Percentiles rank a stretch among this genome's conserved stretches.
Evolutionary conservation across 805 yeast genomes (phyloP).

Genomic region (Yamadazyma tumulicola): DNA sequence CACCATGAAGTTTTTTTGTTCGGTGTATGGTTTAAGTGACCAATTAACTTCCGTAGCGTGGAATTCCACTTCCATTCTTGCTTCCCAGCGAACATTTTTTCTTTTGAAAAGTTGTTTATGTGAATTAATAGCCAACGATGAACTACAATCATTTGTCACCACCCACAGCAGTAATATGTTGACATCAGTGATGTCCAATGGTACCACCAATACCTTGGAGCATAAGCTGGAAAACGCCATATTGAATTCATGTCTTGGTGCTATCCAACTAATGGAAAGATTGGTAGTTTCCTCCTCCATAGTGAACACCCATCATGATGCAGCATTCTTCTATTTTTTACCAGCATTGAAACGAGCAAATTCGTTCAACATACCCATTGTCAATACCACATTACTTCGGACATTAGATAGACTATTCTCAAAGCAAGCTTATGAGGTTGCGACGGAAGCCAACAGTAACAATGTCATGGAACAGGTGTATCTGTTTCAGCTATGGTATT

Average conservation of each 20-base stretch:
- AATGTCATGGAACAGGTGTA: conserved; percentile 18
- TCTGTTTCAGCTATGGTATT: conserved; percentile 41
- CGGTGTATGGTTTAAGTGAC: conserved; percentile 35
- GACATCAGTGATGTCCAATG: conserved; percentile 8
- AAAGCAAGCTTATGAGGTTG: conserved; percentile 17
- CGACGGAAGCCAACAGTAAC: conserved; percentile 11
- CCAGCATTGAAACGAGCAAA: conserved; percentile 28
- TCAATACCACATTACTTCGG: conserved; percentile 40
- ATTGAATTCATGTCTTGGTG: conserved; percentile 35
- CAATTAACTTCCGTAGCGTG: conserved; percentile 32
- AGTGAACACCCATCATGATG: conserved; percentile 19
- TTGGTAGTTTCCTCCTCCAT: conserved; percentile 17
- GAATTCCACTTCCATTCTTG: conserved; percentile 37
- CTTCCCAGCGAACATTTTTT: conserved; percentile 31
- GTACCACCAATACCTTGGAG: conserved; percentile 7
- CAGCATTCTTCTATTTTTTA: conserved; percentile 21
- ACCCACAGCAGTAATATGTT: conserved; percentile 3
- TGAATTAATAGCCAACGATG: conserved; percentile 12
- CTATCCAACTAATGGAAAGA: conserved; percentile 33
- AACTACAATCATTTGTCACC: conserved; percentile 4
- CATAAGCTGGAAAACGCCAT: conserved; percentile 4
- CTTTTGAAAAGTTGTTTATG: conserved; percentile 8
- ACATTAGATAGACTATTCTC: conserved; percentile 39
- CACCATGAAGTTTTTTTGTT: conserved; percentile 45
- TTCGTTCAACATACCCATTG: conserved; percentile 30